phyloP scores from a whole-genome alignment of 2,329 filamentous ascomycete species.

The Microsporum ferrugineum region DNA sequence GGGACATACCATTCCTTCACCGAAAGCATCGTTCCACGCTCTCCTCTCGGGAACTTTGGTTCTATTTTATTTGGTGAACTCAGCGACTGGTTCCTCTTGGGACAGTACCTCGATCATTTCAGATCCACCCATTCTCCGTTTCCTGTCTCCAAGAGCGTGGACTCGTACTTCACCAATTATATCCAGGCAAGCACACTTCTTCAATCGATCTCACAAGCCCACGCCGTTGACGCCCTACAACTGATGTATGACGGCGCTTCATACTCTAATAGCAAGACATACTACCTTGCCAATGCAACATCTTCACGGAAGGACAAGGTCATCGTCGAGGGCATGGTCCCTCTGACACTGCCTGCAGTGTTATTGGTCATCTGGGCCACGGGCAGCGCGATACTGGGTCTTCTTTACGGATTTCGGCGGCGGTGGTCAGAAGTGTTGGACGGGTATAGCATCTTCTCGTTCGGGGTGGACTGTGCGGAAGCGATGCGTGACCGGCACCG shows the following conservation, averaged over 20 bases:
- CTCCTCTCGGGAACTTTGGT: background rate
- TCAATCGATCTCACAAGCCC: slow-evolving; percentile 7
- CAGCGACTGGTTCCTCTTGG: background rate
- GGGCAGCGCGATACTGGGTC: slow-evolving; percentile 5
- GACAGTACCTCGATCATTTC: background rate
- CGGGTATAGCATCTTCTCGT: slow-evolving; percentile 12
- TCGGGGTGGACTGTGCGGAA: slow-evolving; percentile 1
- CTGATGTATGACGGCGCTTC: slow-evolving; percentile 7
- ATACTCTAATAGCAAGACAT: background rate
- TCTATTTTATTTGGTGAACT: background rate
- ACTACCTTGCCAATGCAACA: background rate
- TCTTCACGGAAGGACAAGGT: background rate
- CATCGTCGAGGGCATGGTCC: background rate
- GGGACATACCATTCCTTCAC: background rate
- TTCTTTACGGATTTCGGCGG: slow-evolving; percentile 8
- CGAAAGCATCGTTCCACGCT: background rate
- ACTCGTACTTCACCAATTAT: background rate
- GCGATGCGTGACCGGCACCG: background rate
- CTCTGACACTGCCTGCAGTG: background rate
- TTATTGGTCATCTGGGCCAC: slow-evolving; percentile 10
- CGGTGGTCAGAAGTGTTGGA: slow-evolving; percentile 13
- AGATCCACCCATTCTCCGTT: background rate
- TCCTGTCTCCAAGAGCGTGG: background rate
- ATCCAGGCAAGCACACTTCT: background rate
- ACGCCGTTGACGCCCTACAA: slow-evolving; percentile 1